A percentile compares a stretch with the other conserved stretches of the same genome.
Evolutionary conservation across 2,329 filamentous ascomycete species (phyloP).

Genomic region (Cephalotrichum gorgonifer): DNA sequence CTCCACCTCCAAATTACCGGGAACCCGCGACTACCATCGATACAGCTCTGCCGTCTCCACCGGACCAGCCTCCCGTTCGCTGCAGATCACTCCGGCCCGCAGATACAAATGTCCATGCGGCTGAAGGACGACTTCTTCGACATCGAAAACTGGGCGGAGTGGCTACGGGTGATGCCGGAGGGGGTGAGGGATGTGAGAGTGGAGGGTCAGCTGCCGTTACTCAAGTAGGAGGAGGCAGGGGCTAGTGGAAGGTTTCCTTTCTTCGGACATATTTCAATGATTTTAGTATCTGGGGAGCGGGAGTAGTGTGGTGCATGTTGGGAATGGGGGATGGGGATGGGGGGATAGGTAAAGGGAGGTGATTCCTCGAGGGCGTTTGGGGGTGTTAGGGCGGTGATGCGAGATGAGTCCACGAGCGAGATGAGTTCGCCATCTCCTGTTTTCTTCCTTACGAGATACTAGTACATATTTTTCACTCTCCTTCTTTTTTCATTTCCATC

Average conservation of each 20-base stretch:
- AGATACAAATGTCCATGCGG: constrained; percentile 39
- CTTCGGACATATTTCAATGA: neutral
- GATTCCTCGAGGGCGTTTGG: neutral
- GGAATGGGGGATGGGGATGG: neutral
- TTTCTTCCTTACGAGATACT: constrained; percentile 1
- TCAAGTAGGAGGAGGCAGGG: constrained; percentile 2
- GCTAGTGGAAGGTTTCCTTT: neutral
- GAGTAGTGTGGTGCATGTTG: neutral
- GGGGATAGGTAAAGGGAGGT: neutral
- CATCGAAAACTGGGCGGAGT: constrained; percentile 45
- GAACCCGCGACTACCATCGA: constrained; percentile 42
- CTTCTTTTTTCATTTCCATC: neutral
- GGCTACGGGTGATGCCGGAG: constrained; percentile 48
- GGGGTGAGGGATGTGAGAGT: constrained; percentile 44
- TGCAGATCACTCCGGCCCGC: constrained; percentile 32
- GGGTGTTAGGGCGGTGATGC: neutral
- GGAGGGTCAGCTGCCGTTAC: constrained; percentile 33
- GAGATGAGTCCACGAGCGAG: constrained; percentile 2
- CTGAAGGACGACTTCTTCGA: constrained; percentile 40
- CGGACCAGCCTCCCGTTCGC: constrained; percentile 27
- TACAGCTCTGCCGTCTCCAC: constrained; percentile 41
- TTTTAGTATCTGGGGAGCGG: neutral
- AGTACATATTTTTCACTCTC: constrained; percentile 3
- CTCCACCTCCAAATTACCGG: constrained; percentile 46
- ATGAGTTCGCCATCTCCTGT: neutral